Conservation (phyloP, 768 basidiomycete species). For the Daedaleopsis nitida region DNA sequence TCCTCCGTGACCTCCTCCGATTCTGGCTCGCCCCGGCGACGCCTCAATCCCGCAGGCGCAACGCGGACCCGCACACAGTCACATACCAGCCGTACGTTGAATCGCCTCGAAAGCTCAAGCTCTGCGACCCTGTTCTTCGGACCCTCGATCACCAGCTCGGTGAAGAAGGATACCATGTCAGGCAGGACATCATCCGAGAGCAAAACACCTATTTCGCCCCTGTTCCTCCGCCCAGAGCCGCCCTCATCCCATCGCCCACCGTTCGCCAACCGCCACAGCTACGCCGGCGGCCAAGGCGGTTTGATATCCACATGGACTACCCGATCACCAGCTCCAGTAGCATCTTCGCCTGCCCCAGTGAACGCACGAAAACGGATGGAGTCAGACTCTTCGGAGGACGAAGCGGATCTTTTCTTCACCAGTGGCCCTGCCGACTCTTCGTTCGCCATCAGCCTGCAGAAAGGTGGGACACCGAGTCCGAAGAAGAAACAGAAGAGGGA, state of each 20-base stretch:
- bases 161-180: not conserved
- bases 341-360: constrained; percentile 18
- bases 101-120: constrained; percentile 52
- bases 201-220: constrained; percentile 1
- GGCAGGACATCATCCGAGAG: constrained; percentile 3
- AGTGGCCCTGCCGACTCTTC: constrained; percentile 48
- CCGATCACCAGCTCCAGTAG: constrained; percentile 12
- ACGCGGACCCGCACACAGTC: constrained; percentile 36
- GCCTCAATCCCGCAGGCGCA: constrained; percentile 52
- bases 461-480: constrained; percentile 55
- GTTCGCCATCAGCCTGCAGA: constrained; percentile 57
- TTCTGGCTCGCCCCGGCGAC: constrained; percentile 52
- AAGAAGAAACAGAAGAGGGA: constrained; percentile 36
- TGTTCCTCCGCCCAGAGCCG: constrained; percentile 18
- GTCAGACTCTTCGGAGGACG: constrained; percentile 26
- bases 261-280: constrained; percentile 60
- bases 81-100: constrained; percentile 42
- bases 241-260: constrained; percentile 30
- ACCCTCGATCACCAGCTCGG: constrained; percentile 41
- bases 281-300: constrained; percentile 54
- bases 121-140: constrained; percentile 73
- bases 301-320: constrained; percentile 21
- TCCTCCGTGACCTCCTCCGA: constrained; percentile 49
- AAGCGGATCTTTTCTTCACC: constrained; percentile 34
- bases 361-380: constrained; percentile 21